Conservation (phyloP, 257 asterid species). For the Lavandula angustifolia region DNA sequence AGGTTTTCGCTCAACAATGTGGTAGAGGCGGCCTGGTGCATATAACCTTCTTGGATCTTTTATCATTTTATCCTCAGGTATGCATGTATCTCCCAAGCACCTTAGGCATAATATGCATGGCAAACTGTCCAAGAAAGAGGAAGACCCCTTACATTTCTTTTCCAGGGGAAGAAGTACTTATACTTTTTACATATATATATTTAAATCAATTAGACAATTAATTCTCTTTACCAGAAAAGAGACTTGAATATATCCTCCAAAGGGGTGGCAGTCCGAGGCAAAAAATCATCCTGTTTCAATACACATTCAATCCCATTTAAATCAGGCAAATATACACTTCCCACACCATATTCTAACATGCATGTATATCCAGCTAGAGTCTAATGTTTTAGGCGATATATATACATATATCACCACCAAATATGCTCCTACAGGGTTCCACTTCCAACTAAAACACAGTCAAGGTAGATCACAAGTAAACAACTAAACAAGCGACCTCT, state of each 20-base stretch:
- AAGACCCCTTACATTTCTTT: too few species aligned
- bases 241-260: slow-evolving; percentile 92
- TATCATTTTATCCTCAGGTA: slow-evolving; percentile 71
- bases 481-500: too few species aligned
- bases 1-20: slow-evolving; percentile 82
- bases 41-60: slow-evolving; percentile 81
- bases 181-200: slow-evolving; percentile 11
- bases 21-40: slow-evolving; percentile 90
- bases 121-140: slow-evolving; percentile 63
- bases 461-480: too few species aligned
- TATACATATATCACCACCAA: not conserved
- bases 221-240: slow-evolving; percentile 71
- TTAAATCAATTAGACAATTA: not conserved
- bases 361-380: too few species aligned
- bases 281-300: slow-evolving; percentile 75
- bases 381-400: not conserved
- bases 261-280: slow-evolving; percentile 90
- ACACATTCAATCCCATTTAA: slow-evolving; percentile 9
- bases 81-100: slow-evolving; percentile 84
- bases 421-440: not conserved
- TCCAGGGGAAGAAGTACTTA: not conserved
- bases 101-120: slow-evolving; percentile 82
- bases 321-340: slow-evolving; percentile 3
- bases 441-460: slow-evolving; percentile 6
- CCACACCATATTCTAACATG: not conserved